These are phyloP conservation scores for Aspergillus melleus DNA, from an alignment of 2,329 filamentous ascomycete genomes.

Conservation along the genomic window DNA sequence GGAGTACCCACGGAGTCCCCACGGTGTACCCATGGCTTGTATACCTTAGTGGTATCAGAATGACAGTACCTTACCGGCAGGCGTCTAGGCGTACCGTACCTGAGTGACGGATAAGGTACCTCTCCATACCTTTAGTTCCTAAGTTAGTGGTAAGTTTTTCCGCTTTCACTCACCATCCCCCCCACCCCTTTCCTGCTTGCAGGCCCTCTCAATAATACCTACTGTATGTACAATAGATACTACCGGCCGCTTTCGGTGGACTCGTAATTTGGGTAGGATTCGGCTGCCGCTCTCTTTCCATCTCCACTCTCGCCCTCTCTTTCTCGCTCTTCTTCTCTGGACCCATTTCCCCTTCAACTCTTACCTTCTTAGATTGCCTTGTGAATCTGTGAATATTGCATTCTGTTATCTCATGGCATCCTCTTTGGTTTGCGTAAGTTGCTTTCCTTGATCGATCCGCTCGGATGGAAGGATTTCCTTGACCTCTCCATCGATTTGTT, in stretches of 20 bases:
- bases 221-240: too few species aligned
- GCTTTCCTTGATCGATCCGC: not conserved
- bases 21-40: too few species aligned
- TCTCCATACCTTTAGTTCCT: too few species aligned
- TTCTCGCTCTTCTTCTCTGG: conserved; percentile 13
- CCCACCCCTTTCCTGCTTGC: too few species aligned
- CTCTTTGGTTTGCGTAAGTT: conserved; percentile 9
- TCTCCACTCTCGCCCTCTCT: conserved; percentile 26
- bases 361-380: not conserved
- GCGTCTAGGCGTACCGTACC: too few species aligned
- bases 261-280: conserved; percentile 4
- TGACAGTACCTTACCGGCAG: too few species aligned
- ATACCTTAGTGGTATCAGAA: too few species aligned
- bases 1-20: too few species aligned
- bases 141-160: too few species aligned
- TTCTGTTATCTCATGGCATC: conserved; percentile 10
- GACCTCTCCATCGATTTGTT: not conserved
- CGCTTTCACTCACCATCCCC: too few species aligned
- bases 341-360: conserved; percentile 6
- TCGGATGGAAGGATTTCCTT: not conserved
- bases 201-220: too few species aligned
- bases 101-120: too few species aligned
- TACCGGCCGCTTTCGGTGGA: not conserved
- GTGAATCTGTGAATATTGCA: not conserved
- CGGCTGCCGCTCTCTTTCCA: conserved; percentile 8